These are phyloP conservation scores for Kwoniella shivajii DNA, from an alignment of 1,284 basidiomycete species.

Conservation along the genomic window DNA sequence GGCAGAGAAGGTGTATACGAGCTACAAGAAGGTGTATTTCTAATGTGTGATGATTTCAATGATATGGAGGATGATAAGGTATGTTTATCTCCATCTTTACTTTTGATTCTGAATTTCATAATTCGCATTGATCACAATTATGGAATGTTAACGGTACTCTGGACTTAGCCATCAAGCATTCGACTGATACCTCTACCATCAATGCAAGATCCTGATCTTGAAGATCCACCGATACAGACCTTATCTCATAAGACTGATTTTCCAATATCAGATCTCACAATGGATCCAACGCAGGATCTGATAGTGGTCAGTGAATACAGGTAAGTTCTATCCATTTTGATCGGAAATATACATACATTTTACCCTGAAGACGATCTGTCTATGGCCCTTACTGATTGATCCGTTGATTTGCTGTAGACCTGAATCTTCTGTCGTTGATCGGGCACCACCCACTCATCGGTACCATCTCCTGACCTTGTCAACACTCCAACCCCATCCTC, in stretches of 20 bases:
- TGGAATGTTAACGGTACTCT: neutral
- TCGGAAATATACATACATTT: no score
- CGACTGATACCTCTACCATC: conserved; percentile 49
- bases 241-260: conserved; percentile 35
- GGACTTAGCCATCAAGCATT: conserved; percentile 37
- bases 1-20: conserved; percentile 52
- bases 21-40: conserved; percentile 52
- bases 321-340: conserved; percentile 21
- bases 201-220: conserved; percentile 37
- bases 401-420: conserved; percentile 16
- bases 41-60: conserved; percentile 46
- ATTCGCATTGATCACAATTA: no score
- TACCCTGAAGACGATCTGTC: neutral
- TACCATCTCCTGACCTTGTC: conserved; percentile 51
- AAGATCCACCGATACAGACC: conserved; percentile 30
- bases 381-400: neutral
- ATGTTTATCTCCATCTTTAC: conserved; percentile 9
- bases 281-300: conserved; percentile 54
- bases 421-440: neutral
- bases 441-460: conserved; percentile 35
- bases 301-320: conserved; percentile 49
- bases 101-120: no score
- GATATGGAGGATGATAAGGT: conserved; percentile 28
- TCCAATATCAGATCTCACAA: conserved; percentile 51
- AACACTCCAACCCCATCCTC: conserved; percentile 47